A percentile compares a stretch with the other conserved stretches of the same genome.
Evolutionary conservation across 768 basidiomycete species (phyloP).

Genomic region (Mycena olivaceomarginata): DNA sequence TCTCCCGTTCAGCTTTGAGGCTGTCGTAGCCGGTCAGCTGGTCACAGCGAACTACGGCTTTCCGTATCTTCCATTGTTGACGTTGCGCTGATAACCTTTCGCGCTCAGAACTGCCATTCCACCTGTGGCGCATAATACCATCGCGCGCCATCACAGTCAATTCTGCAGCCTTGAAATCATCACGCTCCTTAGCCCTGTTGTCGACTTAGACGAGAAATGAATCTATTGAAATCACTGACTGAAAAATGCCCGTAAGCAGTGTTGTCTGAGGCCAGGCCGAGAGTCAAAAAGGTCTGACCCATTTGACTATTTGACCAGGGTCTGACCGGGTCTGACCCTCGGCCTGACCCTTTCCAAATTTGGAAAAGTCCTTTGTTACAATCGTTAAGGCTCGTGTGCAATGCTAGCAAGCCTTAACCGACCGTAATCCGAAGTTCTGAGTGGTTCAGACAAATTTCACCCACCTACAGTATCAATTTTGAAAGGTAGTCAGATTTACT

Average conservation of each 20-base stretch:
- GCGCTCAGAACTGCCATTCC: neutral
- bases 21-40: conserved; percentile 2
- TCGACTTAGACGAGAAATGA: neutral
- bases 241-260: neutral
- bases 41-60: neutral
- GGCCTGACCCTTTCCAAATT: too few species aligned
- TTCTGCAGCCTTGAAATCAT: neutral
- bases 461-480: too few species aligned
- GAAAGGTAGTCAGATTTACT: too few species aligned
- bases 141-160: neutral
- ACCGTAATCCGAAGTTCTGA: too few species aligned
- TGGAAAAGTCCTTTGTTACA: too few species aligned
- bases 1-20: neutral
- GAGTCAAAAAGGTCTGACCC: too few species aligned
- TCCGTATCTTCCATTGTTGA: neutral
- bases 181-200: neutral
- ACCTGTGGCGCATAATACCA: neutral
- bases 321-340: too few species aligned
- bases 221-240: neutral
- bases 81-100: neutral
- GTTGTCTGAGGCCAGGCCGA: too few species aligned
- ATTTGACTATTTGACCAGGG: too few species aligned
- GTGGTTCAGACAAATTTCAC: too few species aligned
- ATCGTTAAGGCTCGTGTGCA: too few species aligned
- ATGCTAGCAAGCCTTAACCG: too few species aligned